Conservation (phyloP, 352 stramenopile species). For the Globisporangium apiculatum region DNA sequence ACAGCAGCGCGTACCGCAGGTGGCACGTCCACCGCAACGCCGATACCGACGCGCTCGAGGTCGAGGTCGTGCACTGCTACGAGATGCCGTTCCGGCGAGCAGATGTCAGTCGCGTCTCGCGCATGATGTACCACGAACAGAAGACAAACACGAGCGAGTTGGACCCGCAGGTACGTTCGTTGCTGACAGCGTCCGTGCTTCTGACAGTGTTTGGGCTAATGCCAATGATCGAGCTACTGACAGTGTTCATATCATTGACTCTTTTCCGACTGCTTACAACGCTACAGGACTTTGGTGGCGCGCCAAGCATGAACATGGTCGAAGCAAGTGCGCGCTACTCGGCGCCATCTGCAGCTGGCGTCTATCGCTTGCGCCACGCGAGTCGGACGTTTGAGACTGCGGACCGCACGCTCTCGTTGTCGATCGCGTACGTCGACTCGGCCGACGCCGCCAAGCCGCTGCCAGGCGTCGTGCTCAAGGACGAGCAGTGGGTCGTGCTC, state of each 20-base stretch:
- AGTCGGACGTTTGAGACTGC: not conserved
- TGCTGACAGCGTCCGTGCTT: not conserved
- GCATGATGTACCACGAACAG: not conserved
- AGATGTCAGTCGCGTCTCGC: not conserved
- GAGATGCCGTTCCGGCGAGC: not conserved
- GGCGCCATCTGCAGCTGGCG: not conserved
- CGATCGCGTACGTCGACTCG: not conserved
- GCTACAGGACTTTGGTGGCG: too few species aligned
- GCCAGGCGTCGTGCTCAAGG: not conserved
- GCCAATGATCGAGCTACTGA: too few species aligned
- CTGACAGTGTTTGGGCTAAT: too few species aligned
- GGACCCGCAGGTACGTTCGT: not conserved
- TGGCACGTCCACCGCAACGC: not conserved
- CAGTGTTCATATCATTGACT: too few species aligned
- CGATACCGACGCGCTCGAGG: not conserved
- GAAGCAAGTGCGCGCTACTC: not conserved
- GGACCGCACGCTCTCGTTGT: not conserved
- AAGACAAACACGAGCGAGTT: not conserved
- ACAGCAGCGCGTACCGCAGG: not conserved
- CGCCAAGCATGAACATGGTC: not conserved
- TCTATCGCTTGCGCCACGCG: not conserved
- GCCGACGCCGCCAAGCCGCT: not conserved
- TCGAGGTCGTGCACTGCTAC: not conserved
- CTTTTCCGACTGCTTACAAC: too few species aligned
- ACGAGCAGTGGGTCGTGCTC: conserved; percentile 1